phyloP scores from a whole-genome alignment of 768 basidiomycete species.

The Auriscalpium microsporum region DNA sequence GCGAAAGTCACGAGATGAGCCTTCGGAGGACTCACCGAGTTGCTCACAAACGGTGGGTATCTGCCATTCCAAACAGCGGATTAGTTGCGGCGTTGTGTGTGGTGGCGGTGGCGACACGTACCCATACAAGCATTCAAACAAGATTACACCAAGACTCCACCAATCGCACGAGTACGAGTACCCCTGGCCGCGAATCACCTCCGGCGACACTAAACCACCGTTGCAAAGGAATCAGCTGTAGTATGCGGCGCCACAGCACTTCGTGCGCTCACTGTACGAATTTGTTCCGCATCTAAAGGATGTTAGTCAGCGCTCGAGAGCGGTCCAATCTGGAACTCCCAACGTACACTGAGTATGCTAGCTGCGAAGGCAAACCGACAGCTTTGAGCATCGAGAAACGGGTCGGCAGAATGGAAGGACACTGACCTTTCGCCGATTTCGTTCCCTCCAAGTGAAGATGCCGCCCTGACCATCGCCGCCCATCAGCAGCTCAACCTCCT shows the following conservation, averaged over 20 bases:
- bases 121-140: constrained; percentile 94
- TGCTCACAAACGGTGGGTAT: constrained; percentile 94
- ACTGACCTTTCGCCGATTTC: constrained; percentile 82
- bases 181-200: constrained; percentile 84
- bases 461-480: constrained; percentile 73
- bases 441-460: constrained; percentile 93
- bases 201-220: constrained; percentile 65
- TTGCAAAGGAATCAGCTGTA: constrained; percentile 5
- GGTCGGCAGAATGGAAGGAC: constrained; percentile 20
- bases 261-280: constrained; percentile 64
- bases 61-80: constrained; percentile 30
- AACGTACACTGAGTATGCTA: constrained; percentile 84
- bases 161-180: constrained; percentile 95
- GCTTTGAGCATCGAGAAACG: not conserved
- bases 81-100: constrained; percentile 2
- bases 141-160: constrained; percentile 97
- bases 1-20: not conserved
- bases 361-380: constrained; percentile 29
- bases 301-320: constrained; percentile 16
- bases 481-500: constrained; percentile 79
- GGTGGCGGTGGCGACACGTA: constrained; percentile 28
- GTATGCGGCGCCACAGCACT: constrained; percentile 12
- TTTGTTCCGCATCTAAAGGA: constrained; percentile 68
- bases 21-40: constrained; percentile 51
- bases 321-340: too few relatives aligned